Evolutionary conservation across 805 yeast species (phyloP), one percentile per base, ranked within the genome.

Genomic region (Lipomyces orientalis): DNA sequence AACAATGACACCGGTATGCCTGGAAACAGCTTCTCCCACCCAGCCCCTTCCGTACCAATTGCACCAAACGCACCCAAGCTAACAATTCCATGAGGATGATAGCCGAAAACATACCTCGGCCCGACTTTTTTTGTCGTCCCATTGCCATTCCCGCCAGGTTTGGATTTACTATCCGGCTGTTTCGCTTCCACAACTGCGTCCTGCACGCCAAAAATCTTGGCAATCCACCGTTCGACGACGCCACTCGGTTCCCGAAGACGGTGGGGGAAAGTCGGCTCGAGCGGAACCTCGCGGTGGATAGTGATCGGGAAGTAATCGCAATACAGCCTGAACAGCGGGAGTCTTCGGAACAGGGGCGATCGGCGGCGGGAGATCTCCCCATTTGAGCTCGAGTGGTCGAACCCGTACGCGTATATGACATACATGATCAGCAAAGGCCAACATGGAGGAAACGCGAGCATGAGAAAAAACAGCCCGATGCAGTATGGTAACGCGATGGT

Each of bases 61-160:
- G 89, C 88, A 0, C 97, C 97, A 76, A 93, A 88, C 0, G 89
- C 93, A 1, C 98, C 97, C 85, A 93, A 84, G 0, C 97, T 90
- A 12, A 93, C 93, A 16, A 94, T 93, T 0, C 99, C 99, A 77
- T 95, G 99, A 0, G 99, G 99, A 78, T 93, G 98, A 75, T 91
- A 89, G 0, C 97, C 97, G 79, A 94, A 94, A 1, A 94, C 86
- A 77, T 95, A 94, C 49, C 89, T 81, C 1, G 62, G 74, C 39
- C 66, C 68, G 10, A 39, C 49, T 55, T 60, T 66, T 22, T 49
- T 60, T 22, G 35, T 56, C 9, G 29, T 22, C 14, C 49, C 43
- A 14, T 39, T 51, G 19, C 56, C 46, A 12, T 33, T 43, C 5
- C 35, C 46, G 10, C 9, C 4, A 25, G 25, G 19, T 3, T 12